Conservation (phyloP, 176 grass and related monocot species). For the Eragrostis curvula region DNA sequence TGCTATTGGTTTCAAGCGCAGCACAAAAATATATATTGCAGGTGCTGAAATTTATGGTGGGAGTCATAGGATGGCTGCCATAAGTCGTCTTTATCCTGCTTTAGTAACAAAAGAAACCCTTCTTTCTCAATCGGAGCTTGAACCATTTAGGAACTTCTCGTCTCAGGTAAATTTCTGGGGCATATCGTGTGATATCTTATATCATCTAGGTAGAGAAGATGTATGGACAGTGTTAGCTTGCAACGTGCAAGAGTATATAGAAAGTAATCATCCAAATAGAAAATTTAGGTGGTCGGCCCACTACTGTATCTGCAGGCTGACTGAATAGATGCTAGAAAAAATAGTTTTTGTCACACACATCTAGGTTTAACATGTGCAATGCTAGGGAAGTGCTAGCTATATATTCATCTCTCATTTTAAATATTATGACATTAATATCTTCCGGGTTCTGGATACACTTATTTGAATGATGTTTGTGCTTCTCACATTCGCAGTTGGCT, state of each 20-base stretch:
- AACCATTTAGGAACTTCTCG: conserved; percentile 88
- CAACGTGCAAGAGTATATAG: not conserved
- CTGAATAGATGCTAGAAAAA: not conserved
- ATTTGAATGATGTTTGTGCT: conserved; percentile 23
- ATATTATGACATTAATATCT: not conserved
- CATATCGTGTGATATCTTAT: conserved; percentile 22
- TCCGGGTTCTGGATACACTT: conserved; percentile 17
- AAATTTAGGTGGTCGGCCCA: not conserved
- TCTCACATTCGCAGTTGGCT: conserved; percentile 65
- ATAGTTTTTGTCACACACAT: not conserved
- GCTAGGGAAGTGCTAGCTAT: conserved; percentile 7
- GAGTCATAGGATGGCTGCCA: conserved; percentile 82
- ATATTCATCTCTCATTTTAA: not conserved
- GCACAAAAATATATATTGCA: conserved; percentile 85
- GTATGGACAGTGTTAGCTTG: conserved; percentile 2
- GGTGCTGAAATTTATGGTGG: conserved; percentile 97
- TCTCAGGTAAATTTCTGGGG: conserved; percentile 73
- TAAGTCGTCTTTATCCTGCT: conserved; percentile 87
- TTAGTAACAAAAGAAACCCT: conserved; percentile 93
- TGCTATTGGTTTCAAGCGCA: conserved; percentile 89
- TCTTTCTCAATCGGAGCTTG: conserved; percentile 77
- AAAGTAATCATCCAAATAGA: not conserved
- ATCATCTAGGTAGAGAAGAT: conserved; percentile 27
- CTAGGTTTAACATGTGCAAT: not conserved
- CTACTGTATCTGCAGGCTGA: not conserved